These are phyloP conservation scores for Euryodendron excelsum DNA, from an alignment of 148 eudicot species.

Conservation along the genomic window DNA sequence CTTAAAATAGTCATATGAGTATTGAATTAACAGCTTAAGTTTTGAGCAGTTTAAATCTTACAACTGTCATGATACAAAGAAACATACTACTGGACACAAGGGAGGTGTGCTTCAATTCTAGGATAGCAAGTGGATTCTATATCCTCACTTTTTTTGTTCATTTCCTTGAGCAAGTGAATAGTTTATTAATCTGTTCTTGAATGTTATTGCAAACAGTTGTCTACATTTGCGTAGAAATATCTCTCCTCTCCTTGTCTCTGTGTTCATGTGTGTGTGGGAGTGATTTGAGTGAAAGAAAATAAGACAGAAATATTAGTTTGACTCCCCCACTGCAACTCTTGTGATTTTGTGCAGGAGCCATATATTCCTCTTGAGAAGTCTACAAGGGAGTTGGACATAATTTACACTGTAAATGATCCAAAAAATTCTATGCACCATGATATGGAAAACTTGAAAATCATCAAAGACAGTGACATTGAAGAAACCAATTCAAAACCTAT, in stretches of 20 bases:
- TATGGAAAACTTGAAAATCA: background rate
- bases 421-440: background rate
- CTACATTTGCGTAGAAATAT: background rate
- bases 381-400: background rate
- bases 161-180: background rate
- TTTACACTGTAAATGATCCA: background rate
- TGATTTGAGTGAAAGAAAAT: background rate
- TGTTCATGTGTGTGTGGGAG: background rate
- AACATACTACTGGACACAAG: background rate
- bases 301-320: background rate
- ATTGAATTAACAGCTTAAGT: background rate
- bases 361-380: background rate
- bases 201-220: background rate
- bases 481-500: constrained; percentile 1
- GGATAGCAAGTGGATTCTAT: background rate
- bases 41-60: background rate
- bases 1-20: background rate
- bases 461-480: background rate
- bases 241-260: background rate
- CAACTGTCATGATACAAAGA: background rate
- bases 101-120: background rate
- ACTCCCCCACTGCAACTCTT: background rate
- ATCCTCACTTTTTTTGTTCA: constrained; percentile 2
- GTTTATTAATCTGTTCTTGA: background rate
- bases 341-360: background rate